A percentile compares a stretch with the other conserved stretches of the same genome.
Evolutionary conservation across 495 filamentous ascomycete genomes (phyloP).

Genomic region (Aspergillus haitiensis): DNA sequence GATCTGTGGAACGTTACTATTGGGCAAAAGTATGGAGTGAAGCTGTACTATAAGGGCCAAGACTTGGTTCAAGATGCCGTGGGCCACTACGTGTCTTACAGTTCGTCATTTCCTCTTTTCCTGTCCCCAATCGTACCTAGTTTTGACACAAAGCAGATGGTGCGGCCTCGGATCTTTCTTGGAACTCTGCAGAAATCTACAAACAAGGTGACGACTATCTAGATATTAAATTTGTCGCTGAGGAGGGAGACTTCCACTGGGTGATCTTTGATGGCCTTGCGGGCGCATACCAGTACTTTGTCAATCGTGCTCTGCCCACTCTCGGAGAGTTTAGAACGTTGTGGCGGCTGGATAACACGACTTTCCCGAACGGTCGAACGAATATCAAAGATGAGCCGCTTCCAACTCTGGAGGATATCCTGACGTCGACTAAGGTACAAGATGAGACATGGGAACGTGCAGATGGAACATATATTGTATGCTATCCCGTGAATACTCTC

Average conservation of each 20-base stretch:
- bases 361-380: slow-evolving; percentile 39
- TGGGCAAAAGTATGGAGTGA: slow-evolving; percentile 29
- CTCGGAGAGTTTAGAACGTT: slow-evolving; percentile 46
- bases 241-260: slow-evolving; percentile 44
- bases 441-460: slow-evolving; percentile 45
- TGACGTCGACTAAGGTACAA: slow-evolving; percentile 35
- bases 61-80: slow-evolving; percentile 40
- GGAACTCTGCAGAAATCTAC: slow-evolving; percentile 35
- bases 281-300: slow-evolving; percentile 47
- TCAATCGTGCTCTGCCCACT: slow-evolving; percentile 39
- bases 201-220: slow-evolving; percentile 30
- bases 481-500: too few species aligned
- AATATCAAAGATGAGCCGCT: slow-evolving; percentile 34
- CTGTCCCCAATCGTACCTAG: not conserved
- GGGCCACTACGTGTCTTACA: slow-evolving; percentile 46
- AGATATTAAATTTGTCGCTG: slow-evolving; percentile 36
- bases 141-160: slow-evolving; percentile 22
- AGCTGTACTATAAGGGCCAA: slow-evolving; percentile 37
- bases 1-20: slow-evolving; percentile 39
- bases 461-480: slow-evolving; percentile 36
- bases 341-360: slow-evolving; percentile 36
- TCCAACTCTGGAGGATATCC: slow-evolving; percentile 35
- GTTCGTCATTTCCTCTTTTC: not conserved
- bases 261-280: slow-evolving; percentile 37
- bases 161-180: slow-evolving; percentile 34